Base-by-base conservation (phyloP, 805 yeast genomes). In the Ogataea dorogensis region DNA sequence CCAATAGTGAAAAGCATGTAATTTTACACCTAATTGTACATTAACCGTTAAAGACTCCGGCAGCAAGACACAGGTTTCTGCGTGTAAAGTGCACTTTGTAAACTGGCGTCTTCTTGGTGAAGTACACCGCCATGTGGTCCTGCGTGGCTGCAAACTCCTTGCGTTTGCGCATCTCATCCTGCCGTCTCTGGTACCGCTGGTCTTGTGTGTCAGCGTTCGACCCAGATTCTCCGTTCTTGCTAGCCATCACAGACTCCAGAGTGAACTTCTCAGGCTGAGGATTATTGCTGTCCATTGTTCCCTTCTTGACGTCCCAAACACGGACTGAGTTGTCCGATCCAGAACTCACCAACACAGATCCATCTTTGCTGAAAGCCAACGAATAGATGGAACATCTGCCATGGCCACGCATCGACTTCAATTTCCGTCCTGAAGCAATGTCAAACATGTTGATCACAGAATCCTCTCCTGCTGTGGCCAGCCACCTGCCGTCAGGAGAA, bases 401-500 rank as follows among this genome's bases (percentile, higher is more conserved):
- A 58, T 93, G 98, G 0, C 98, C 98, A 40, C 86, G 75, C 97
- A 93, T 86, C 7, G 86, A 71, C 62, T 93, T 93, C 46, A 93
- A 67, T 33, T 88, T 68, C 47, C 95, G 73, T 15, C 98, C 98
- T 2, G 89, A 75, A 2, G 96, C 95, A 37, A 86, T 79, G 64
- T 93, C 99, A 95, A 97, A 93, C 24, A 93, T 71, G 55, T 83
- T 82, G 22, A 93, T 84, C 7, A 83, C 74, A 27, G 88, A 79
- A 59, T 93, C 98, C 56, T 88, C 97, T 36, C 96, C 95, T 2
- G 95, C 97, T 39, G 88, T 77, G 4, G 98, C 96, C 38, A 93
- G 67, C 91, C 96, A 86, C 54, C 97, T 73, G 3, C 99, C 99
- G 66, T 93, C 97, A 0, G 98, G 98, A 1, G 96, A 83, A 7